phyloP scores from a whole-genome alignment of 495 filamentous ascomycete species.

The Penicillium paradoxum region DNA sequence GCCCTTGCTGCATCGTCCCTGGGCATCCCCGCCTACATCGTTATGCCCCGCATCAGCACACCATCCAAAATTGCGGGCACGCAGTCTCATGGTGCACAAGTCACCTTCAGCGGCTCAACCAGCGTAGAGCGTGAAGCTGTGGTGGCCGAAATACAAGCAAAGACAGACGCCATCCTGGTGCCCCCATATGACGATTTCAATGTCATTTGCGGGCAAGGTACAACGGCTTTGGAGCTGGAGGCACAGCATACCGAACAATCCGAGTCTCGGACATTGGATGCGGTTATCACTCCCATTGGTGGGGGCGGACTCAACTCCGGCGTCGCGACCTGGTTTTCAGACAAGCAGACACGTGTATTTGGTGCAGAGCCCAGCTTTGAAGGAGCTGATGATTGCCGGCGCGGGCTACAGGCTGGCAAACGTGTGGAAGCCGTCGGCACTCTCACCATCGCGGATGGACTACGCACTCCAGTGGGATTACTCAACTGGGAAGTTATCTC shows the following conservation, averaged over 20 bases:
- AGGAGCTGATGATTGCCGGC: constrained; percentile 75
- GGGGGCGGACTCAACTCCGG: constrained; percentile 88
- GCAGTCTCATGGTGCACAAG: constrained; percentile 63
- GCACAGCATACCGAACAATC: constrained; percentile 53
- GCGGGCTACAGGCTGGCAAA: constrained; percentile 57
- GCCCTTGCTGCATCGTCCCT: constrained; percentile 72
- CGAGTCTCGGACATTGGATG: constrained; percentile 49
- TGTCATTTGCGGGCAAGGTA: constrained; percentile 89
- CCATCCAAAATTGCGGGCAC: constrained; percentile 85
- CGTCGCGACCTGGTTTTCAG: constrained; percentile 67
- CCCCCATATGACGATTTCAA: constrained; percentile 90
- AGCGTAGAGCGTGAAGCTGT: constrained; percentile 75
- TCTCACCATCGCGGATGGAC: constrained; percentile 84
- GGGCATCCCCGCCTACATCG: constrained; percentile 66
- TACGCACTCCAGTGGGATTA: constrained; percentile 77
- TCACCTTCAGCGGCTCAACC: constrained; percentile 80
- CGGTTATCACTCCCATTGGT: constrained; percentile 79
- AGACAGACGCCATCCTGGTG: constrained; percentile 70
- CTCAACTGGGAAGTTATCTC: constrained; percentile 79
- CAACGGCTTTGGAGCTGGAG: constrained; percentile 76
- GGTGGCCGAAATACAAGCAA: constrained; percentile 55
- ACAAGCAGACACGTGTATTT: constrained; percentile 67
- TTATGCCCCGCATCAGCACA: constrained; percentile 84
- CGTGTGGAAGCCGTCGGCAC: constrained; percentile 64
- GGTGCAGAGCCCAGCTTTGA: constrained; percentile 86